Evolutionary conservation across 495 filamentous ascomycete genomes (phyloP).

Genomic region (Penicillium turbatum): DNA sequence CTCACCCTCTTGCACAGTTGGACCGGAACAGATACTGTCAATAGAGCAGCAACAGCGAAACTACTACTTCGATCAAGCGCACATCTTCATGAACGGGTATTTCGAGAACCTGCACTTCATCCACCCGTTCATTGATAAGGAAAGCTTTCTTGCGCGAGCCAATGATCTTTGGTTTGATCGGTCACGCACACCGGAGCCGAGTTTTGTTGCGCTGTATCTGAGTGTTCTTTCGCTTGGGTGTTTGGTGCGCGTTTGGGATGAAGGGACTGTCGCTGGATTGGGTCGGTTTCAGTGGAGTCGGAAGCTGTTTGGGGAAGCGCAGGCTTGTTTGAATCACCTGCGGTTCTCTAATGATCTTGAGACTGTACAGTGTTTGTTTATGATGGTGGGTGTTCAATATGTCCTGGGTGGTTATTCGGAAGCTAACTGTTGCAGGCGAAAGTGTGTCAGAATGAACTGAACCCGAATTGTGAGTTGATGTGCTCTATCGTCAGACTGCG

Average conservation of each 20-base stretch:
- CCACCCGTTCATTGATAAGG: conserved; percentile 41
- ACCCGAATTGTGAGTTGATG: conserved; percentile 32
- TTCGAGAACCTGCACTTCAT: conserved; percentile 43
- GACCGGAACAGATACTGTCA: conserved; percentile 19
- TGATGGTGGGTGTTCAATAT: conserved; percentile 30
- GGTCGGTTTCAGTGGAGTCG: conserved; percentile 42
- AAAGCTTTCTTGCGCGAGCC: conserved; percentile 34
- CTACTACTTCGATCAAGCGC: conserved; percentile 40
- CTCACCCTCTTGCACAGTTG: conserved; percentile 28
- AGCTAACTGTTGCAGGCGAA: conserved; percentile 29
- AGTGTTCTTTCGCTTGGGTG: conserved; percentile 39
- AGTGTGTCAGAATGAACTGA: conserved; percentile 43
- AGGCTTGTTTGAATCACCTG: conserved; percentile 33
- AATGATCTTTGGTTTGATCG: conserved; percentile 37
- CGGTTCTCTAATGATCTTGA: conserved; percentile 41
- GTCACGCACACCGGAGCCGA: conserved; percentile 28
- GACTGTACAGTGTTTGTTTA: conserved; percentile 39
- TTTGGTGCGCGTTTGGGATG: conserved; percentile 39
- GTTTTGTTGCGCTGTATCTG: conserved; percentile 40
- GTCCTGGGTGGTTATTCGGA: no score
- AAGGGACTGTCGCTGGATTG: conserved; percentile 32
- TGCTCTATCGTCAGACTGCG: background rate
- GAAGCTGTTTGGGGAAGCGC: conserved; percentile 41
- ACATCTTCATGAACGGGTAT: conserved; percentile 43
- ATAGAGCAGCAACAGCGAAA: conserved; percentile 32